These are phyloP conservation scores for Leishmania turanica DNA, from an alignment of 208 protist genomes.

Conservation along the genomic window DNA sequence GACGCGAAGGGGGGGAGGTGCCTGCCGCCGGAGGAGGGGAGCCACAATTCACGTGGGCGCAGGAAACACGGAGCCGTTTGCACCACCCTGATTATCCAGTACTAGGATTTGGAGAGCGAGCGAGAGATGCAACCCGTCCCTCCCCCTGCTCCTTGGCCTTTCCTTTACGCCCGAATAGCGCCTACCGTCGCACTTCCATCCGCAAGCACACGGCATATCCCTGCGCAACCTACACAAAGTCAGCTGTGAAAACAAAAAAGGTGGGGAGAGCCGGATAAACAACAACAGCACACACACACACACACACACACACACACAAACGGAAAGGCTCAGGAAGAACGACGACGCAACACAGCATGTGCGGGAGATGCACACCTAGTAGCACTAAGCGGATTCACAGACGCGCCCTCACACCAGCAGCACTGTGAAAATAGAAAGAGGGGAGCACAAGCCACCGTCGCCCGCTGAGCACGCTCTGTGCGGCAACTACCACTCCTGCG, in stretches of 20 bases:
- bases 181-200: background rate
- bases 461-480: background rate
- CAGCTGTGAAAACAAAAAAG: background rate
- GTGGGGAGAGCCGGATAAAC: background rate
- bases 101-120: background rate
- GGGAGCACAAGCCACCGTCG: background rate
- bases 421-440: background rate
- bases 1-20: too few species aligned
- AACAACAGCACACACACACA: too few species aligned
- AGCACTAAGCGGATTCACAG: background rate
- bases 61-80: background rate
- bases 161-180: background rate
- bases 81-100: background rate
- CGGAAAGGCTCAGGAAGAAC: background rate
- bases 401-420: background rate
- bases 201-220: background rate
- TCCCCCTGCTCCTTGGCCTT: background rate
- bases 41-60: background rate
- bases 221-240: background rate
- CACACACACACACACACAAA: too few species aligned
- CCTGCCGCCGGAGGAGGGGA: background rate
- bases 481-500: background rate
- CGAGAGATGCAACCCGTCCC: background rate
- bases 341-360: background rate
- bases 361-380: background rate